Evolutionary conservation across 2,329 filamentous ascomycete genomes (phyloP).

Genomic region (Curvularia lunata): DNA sequence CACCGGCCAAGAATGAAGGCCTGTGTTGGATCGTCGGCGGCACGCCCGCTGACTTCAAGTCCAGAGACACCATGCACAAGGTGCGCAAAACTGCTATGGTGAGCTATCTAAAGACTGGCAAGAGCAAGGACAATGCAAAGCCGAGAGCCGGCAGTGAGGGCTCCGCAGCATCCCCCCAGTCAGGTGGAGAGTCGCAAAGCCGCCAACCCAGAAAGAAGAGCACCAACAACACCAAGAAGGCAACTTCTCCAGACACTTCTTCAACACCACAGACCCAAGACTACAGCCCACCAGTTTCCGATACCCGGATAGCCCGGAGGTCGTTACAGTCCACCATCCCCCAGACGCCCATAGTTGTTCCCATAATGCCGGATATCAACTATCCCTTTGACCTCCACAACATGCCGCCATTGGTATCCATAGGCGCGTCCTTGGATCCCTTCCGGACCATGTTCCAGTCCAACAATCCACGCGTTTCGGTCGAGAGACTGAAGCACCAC

Average conservation of each 20-base stretch:
- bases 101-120: conserved; percentile 35
- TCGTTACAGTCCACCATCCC: conserved; percentile 25
- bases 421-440: conserved; percentile 44
- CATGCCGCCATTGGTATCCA: conserved; percentile 31
- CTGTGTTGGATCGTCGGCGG: conserved; percentile 45
- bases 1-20: conserved; percentile 12
- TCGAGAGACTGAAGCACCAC: conserved; percentile 45
- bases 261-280: conserved; percentile 5
- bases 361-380: conserved; percentile 13
- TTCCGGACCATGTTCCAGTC: conserved; percentile 47
- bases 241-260: conserved; percentile 14
- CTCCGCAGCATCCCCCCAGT: conserved; percentile 22
- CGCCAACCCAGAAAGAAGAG: conserved; percentile 6
- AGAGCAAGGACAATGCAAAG: conserved; percentile 21
- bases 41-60: conserved; percentile 41
- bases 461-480: conserved; percentile 35
- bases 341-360: conserved; percentile 32
- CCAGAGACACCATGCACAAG: conserved; percentile 40
- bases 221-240: conserved; percentile 3
- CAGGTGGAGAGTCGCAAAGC: conserved; percentile 21
- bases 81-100: conserved; percentile 48
- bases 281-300: conserved; percentile 4
- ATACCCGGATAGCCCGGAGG: conserved; percentile 10
- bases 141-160: conserved; percentile 25
- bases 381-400: conserved; percentile 30